A percentile compares a stretch with the other conserved stretches of the same genome.
These are phyloP conservation scores for Apiotrichum gamsii DNA, from an alignment of 1,284 basidiomycete species.

Conservation along the genomic window DNA sequence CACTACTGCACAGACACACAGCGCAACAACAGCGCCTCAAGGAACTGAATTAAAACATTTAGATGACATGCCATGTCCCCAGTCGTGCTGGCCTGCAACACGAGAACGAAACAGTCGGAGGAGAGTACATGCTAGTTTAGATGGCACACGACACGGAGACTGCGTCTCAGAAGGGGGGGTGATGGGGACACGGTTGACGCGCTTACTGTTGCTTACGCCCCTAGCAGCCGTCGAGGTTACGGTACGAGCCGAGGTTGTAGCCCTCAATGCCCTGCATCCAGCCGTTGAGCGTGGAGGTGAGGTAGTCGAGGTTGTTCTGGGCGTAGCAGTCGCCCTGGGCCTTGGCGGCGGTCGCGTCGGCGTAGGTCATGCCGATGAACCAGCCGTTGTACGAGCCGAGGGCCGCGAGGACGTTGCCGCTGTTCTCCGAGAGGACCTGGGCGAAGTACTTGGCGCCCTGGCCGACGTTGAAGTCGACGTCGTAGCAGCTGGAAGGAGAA, in stretches of 20 bases:
- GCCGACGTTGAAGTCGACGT: constrained; percentile 56
- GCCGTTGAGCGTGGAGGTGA: constrained; percentile 71
- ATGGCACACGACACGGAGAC: no score
- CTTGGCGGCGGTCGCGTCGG: constrained; percentile 24
- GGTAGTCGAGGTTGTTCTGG: constrained; percentile 53
- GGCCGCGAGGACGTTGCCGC: constrained; percentile 57
- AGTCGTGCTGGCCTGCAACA: no score
- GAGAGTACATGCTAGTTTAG: no score
- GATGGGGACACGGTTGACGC: no score
- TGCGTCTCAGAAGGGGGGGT: no score
- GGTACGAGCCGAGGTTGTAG: constrained; percentile 60
- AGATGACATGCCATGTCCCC: no score
- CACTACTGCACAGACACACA: no score
- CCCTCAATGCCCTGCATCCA: constrained; percentile 64
- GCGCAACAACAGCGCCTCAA: no score
- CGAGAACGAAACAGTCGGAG: no score
- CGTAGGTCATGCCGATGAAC: constrained; percentile 58
- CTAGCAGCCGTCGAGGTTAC: constrained; percentile 1
- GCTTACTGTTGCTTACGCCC: no score
- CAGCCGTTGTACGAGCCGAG: constrained; percentile 78
- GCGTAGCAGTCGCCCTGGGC: neutral
- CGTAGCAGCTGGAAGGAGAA: constrained; percentile 21
- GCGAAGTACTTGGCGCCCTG: constrained; percentile 27
- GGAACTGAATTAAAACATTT: no score
- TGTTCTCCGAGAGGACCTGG: constrained; percentile 43